Base-by-base conservation (phyloP, 768 basidiomycete genomes). In the Tephrocybe sp. region DNA sequence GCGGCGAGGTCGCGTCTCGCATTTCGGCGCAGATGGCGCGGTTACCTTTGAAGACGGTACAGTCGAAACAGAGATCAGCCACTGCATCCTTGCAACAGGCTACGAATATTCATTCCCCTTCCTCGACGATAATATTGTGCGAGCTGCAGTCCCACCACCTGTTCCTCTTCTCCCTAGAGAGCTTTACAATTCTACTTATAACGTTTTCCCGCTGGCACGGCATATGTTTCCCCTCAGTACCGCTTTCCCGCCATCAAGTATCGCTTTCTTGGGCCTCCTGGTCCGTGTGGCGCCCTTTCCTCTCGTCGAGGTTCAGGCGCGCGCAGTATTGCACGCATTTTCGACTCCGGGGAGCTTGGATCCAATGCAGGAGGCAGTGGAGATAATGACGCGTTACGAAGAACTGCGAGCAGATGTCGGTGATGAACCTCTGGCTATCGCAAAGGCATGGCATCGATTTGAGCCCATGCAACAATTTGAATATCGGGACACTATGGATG, bases 11-110 rank as follows among this genome's bases (percentile, higher is more conserved):
- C 69, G 69, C 18, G 68, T 79, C 8, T 60, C 65, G 9, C 64
- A 65, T 31, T 79, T 81, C 57, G 67, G 64, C 12, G 57, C 60
- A 9, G 27, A 52, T 16, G 80, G 80, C 2, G 64, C 65, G 31
- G 80, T 84, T 6, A 59, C 71, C 25, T 85, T 88, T 55, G 78
- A 76, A 51, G 86, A 86, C 50, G 83, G 80, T 1, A 67, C 77
- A 1, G 57, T 62, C 11, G 84, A 86, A 60, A 55, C 65, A 25
- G 71, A 69, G 4, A 69, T 91, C 48, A 80, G 85, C 54, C 67
- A 78, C 53, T 82, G 80, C 54, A 80, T 91, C 45, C 67, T 91
- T 15, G 90, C 88, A 2, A 93, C 90, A 2, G 91, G 90, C 10
- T 93, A 86, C 61, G 68, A 84, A 44, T 66, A 78, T 37, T 67